phyloP scores from a whole-genome alignment of 108 stramenopile genomes.

The Pinguiococcus pyrenoidosus region DNA sequence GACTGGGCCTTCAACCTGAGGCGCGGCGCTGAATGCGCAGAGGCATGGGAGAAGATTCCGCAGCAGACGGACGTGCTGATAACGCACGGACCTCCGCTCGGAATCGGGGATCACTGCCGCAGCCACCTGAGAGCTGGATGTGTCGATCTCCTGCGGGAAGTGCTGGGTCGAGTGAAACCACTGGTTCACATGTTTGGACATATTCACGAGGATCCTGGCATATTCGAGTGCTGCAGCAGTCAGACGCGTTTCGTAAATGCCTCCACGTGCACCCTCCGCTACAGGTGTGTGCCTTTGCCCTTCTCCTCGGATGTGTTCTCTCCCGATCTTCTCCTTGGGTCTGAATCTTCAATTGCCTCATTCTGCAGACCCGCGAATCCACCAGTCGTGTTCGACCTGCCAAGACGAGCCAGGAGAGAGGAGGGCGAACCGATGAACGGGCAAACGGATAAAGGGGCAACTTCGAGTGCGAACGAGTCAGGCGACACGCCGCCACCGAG shows the following conservation, averaged over 20 bases:
- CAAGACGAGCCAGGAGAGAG: too few species aligned
- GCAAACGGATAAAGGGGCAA: too few species aligned
- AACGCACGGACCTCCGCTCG: conserved; percentile 48
- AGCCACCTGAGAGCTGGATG: conserved; percentile 25
- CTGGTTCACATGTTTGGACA: conserved; percentile 42
- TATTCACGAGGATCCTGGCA: conserved; percentile 34
- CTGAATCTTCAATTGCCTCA: too few species aligned
- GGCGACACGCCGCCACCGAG: too few species aligned
- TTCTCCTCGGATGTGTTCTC: too few species aligned
- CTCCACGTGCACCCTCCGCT: conserved; percentile 3
- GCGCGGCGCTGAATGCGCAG: conserved; percentile 18
- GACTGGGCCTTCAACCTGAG: conserved; percentile 44
- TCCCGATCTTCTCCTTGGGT: too few species aligned
- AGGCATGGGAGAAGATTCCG: conserved; percentile 37
- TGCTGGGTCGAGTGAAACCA: conserved; percentile 31
- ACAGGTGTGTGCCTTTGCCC: too few species aligned
- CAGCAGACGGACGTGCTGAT: conserved; percentile 31
- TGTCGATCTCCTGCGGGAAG: conserved; percentile 25
- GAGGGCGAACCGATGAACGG: too few species aligned
- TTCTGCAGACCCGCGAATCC: background rate
- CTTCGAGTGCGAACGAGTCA: too few species aligned
- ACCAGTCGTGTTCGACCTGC: background rate
- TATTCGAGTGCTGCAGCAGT: background rate
- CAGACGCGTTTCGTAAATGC: conserved; percentile 5
- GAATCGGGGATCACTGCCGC: conserved; percentile 28